Evolutionary conservation across 176 grass and related monocot genomes (phyloP).

Genomic region (Chrysopogon serrulatus): DNA sequence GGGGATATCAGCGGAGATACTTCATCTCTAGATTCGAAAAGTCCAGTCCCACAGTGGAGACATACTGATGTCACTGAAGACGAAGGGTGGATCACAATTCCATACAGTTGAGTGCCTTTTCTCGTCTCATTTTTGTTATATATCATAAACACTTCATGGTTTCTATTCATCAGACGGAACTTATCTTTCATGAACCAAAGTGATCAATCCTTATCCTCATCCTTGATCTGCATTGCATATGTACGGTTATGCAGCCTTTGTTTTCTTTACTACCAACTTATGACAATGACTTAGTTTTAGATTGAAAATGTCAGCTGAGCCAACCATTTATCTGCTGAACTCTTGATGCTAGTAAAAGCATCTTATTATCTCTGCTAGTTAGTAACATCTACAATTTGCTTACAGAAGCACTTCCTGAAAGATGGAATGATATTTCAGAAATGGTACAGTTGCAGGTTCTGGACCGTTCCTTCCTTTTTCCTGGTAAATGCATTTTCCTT

Average conservation of each 20-base stretch:
- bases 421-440: slow-evolving; percentile 61
- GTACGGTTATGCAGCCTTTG: not conserved
- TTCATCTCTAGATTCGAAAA: not conserved
- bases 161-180: not conserved
- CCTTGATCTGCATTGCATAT: not conserved
- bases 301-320: not conserved
- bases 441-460: slow-evolving; percentile 49
- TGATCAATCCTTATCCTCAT: not conserved
- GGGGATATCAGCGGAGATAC: not conserved
- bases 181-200: not conserved
- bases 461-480: slow-evolving; percentile 89
- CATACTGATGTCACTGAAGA: slow-evolving; percentile 54
- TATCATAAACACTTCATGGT: not conserved
- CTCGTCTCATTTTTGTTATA: not conserved
- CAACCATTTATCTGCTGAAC: not conserved
- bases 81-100: slow-evolving; percentile 72
- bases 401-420: slow-evolving; percentile 61
- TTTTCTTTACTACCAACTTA: not conserved
- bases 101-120: slow-evolving; percentile 37
- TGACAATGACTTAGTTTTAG: not conserved
- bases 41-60: slow-evolving; percentile 15
- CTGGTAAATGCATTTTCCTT: slow-evolving; percentile 53
- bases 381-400: slow-evolving; percentile 24
- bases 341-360: not conserved
- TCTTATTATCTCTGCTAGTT: not conserved